phyloP scores from a whole-genome alignment of 805 yeast genomes.

The Maudiozyma pseudohumilis region DNA sequence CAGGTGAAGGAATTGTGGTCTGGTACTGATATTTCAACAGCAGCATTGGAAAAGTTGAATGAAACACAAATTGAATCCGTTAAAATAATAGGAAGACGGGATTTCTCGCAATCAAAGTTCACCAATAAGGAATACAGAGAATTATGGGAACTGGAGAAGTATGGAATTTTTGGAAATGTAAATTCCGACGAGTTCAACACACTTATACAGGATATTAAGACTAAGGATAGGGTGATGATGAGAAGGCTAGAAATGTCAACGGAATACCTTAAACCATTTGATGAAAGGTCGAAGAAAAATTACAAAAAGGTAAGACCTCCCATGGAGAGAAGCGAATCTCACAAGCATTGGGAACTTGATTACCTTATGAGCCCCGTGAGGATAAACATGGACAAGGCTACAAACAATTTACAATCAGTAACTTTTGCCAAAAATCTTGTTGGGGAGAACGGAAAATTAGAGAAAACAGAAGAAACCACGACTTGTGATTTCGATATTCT shows the following conservation, averaged over 20 bases:
- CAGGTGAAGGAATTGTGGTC: slow-evolving; percentile 44
- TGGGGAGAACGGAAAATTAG: slow-evolving; percentile 11
- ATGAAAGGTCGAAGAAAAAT: slow-evolving; percentile 23
- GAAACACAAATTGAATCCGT: slow-evolving; percentile 51
- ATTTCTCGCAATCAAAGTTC: slow-evolving; percentile 75
- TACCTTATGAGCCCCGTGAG: slow-evolving; percentile 59
- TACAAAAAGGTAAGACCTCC: slow-evolving; percentile 14
- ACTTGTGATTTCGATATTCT: slow-evolving; percentile 49
- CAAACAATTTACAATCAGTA: slow-evolving; percentile 27
- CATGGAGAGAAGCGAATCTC: slow-evolving; percentile 2
- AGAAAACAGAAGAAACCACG: slow-evolving; percentile 1
- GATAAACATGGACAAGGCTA: slow-evolving; percentile 32
- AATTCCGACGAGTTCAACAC: slow-evolving; percentile 29
- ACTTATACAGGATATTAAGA: slow-evolving; percentile 4
- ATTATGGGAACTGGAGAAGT: slow-evolving; percentile 48
- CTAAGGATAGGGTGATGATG: slow-evolving; percentile 44
- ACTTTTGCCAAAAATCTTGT: slow-evolving; percentile 13
- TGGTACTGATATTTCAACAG: slow-evolving; percentile 60
- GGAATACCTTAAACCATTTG: slow-evolving; percentile 36
- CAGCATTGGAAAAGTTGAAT: slow-evolving; percentile 47
- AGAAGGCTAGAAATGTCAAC: slow-evolving; percentile 56
- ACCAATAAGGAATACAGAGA: slow-evolving; percentile 90
- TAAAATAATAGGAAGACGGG: slow-evolving; percentile 76
- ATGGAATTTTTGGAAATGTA: slow-evolving; percentile 42
- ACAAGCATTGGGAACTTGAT: slow-evolving; percentile 53